phyloP scores from a whole-genome alignment of 805 yeast genomes.

The Yamadazyma endophytica region DNA sequence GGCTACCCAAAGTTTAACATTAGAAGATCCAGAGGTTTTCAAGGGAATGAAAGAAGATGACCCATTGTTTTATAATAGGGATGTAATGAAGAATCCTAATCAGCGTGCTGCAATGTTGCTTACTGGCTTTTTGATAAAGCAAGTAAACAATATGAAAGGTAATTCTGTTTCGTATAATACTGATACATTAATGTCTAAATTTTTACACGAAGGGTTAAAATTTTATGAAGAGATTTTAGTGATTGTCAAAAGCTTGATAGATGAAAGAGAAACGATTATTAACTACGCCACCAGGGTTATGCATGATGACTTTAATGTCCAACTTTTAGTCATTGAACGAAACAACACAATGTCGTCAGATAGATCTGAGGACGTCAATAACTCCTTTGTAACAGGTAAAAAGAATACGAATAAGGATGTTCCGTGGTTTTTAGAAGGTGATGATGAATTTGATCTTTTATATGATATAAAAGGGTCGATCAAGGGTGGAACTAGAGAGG shows the following conservation, averaged over 20 bases:
- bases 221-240: slow-evolving; percentile 30
- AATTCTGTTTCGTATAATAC: slow-evolving; percentile 34
- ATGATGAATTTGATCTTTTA: slow-evolving; percentile 50
- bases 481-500: slow-evolving; percentile 80
- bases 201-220: slow-evolving; percentile 32
- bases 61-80: slow-evolving; percentile 37
- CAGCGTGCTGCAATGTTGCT: slow-evolving; percentile 50
- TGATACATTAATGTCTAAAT: slow-evolving; percentile 35
- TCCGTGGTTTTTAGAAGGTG: slow-evolving; percentile 74
- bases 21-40: slow-evolving; percentile 74
- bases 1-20: slow-evolving; percentile 65
- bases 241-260: slow-evolving; percentile 55
- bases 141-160: slow-evolving; percentile 33
- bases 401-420: slow-evolving; percentile 35
- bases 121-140: slow-evolving; percentile 41
- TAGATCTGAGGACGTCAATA: slow-evolving; percentile 22
- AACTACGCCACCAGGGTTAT: slow-evolving; percentile 74
- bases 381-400: slow-evolving; percentile 19
- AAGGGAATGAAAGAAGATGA: slow-evolving; percentile 57
- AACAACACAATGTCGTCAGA: slow-evolving; percentile 35
- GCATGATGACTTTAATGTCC: slow-evolving; percentile 67
- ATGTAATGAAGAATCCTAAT: slow-evolving; percentile 33
- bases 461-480: slow-evolving; percentile 68
- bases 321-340: slow-evolving; percentile 47
- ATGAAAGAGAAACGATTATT: slow-evolving; percentile 64